These are phyloP conservation scores for Solanum chacoense DNA, from an alignment of 305 asterid species.

Conservation along the genomic window DNA sequence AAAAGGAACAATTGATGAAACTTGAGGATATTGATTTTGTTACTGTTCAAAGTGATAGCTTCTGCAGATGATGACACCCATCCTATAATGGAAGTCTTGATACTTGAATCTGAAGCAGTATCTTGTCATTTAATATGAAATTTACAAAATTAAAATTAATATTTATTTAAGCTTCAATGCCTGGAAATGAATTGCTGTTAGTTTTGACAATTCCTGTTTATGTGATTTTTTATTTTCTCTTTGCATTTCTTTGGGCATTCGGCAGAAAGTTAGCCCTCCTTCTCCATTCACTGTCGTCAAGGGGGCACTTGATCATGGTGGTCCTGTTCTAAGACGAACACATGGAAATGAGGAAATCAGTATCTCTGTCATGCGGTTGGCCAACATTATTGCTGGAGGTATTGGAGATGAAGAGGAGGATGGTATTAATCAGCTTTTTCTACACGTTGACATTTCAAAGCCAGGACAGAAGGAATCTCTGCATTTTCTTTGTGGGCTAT, in stretches of 20 bases:
- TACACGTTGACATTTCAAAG: conserved; percentile 74
- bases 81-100: not conserved
- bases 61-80: not conserved
- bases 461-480: conserved; percentile 53
- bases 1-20: not conserved
- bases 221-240: not conserved
- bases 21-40: not conserved
- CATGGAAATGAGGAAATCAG: conserved; percentile 65
- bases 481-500: conserved; percentile 85
- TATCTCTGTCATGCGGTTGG: conserved; percentile 69
- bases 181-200: not conserved
- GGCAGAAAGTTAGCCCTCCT: conserved; percentile 87
- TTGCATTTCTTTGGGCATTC: not conserved
- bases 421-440: conserved; percentile 56
- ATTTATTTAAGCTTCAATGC: not conserved
- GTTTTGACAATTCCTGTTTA: not conserved
- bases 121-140: not conserved
- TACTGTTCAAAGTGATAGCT: not conserved
- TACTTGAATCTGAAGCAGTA: not conserved
- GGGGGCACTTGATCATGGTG: conserved; percentile 68
- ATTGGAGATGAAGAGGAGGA: conserved; percentile 36
- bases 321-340: conserved; percentile 63
- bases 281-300: conserved; percentile 67
- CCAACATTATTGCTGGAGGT: conserved; percentile 57
- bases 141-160: not conserved